Percentiles rank a stretch among this genome's conserved stretches.
These are phyloP conservation scores for Pouteria campechiana DNA, from an alignment of 179 eudicot genomes.

Conservation along the genomic window DNA sequence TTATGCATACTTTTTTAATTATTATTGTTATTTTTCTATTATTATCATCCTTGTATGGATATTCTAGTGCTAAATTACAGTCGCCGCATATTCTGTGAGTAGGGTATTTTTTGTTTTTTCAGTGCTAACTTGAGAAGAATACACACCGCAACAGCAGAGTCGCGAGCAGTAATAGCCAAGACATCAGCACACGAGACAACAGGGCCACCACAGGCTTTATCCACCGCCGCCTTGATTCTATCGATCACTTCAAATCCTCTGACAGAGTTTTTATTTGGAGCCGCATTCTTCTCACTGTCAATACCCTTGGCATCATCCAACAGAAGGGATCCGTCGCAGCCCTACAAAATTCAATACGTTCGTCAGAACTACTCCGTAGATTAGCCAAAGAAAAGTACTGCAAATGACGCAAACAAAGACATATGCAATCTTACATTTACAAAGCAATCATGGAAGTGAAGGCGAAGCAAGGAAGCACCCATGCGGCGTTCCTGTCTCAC, in stretches of 20 bases:
- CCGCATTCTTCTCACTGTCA: slow-evolving; percentile 27
- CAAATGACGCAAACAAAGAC: background rate
- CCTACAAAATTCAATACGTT: slow-evolving; percentile 11
- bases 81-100: too few relatives aligned
- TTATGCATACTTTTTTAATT: too few relatives aligned
- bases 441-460: slow-evolving; percentile 50
- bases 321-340: slow-evolving; percentile 47
- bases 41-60: too few relatives aligned
- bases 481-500: slow-evolving; percentile 30
- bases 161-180: slow-evolving; percentile 34
- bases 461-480: slow-evolving; percentile 50
- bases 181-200: slow-evolving; percentile 43
- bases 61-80: too few relatives aligned
- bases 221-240: slow-evolving; percentile 19
- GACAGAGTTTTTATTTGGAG: slow-evolving; percentile 22
- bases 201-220: slow-evolving; percentile 12
- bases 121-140: background rate
- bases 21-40: too few relatives aligned
- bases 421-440: slow-evolving; percentile 16
- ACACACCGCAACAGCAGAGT: slow-evolving; percentile 27
- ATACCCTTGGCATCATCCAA: slow-evolving; percentile 22
- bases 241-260: slow-evolving; percentile 40
- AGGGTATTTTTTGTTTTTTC: too few relatives aligned
- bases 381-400: too few relatives aligned
- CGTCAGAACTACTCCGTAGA: too few relatives aligned